These are phyloP conservation scores for Patellifolia procumbens DNA, from an alignment of 179 eudicot genomes.

Conservation along the genomic window DNA sequence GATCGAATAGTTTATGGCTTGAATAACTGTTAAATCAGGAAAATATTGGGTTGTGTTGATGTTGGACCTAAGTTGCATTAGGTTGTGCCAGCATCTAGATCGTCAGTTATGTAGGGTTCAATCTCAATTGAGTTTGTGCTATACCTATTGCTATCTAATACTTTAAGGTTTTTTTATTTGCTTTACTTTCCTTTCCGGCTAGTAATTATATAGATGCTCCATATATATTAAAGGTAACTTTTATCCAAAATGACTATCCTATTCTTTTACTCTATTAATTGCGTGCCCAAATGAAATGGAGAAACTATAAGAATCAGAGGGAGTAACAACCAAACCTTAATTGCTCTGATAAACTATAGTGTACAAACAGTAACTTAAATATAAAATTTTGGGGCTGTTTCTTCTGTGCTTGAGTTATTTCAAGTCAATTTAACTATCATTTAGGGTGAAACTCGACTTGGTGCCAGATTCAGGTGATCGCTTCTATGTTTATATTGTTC, in stretches of 20 bases:
- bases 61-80: not conserved
- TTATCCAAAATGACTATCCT: too few relatives aligned
- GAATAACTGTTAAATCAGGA: not conserved
- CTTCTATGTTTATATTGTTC: too few relatives aligned
- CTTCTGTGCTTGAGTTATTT: not conserved
- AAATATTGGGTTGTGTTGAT: not conserved
- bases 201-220: too few relatives aligned
- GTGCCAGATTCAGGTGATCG: not conserved
- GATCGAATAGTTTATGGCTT: not conserved
- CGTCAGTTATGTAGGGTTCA: not conserved
- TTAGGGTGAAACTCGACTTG: not conserved
- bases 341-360: not conserved
- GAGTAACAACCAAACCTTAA: not conserved
- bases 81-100: not conserved
- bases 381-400: too few relatives aligned
- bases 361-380: too few relatives aligned
- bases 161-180: too few relatives aligned
- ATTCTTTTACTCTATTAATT: too few relatives aligned
- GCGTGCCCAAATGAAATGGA: too few relatives aligned
- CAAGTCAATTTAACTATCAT: not conserved
- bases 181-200: too few relatives aligned
- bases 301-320: too few relatives aligned
- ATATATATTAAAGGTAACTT: too few relatives aligned
- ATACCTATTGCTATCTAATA: too few relatives aligned
- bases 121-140: not conserved